Evolutionary conservation across 192 early-diverging fungal genomes (phyloP), one percentile per base, ranked within the genome.

Genomic region (Haplosporangium gracile): DNA sequence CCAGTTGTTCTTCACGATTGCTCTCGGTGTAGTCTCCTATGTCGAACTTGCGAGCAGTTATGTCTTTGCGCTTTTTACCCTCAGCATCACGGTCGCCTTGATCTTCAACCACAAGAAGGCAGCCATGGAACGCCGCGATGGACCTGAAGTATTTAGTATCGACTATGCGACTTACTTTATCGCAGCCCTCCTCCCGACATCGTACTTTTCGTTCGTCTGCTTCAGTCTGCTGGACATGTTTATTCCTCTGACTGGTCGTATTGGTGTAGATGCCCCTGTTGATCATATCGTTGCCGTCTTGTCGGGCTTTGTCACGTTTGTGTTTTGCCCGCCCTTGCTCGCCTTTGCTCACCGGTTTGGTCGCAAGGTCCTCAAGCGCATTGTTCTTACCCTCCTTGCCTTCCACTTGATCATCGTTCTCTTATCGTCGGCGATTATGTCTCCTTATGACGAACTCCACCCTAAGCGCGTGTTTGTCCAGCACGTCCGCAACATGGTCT

Each of bases 201-300:
- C 88, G 8, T 80, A 90, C 16, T 90, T 85, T 42, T 82, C 79
- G 11, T 88, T 88, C 76, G 79, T 88, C 38, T 70, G 76, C 13
- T 89, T 83, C 55, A 82, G 88, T 16, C 80, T 91, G 38, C 74
- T 93, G 5, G 90, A 93, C 68, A 82, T 94, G 38, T 94, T 95
- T 87, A 92, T 95, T 5, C 94, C 93, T 1, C 76, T 95, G 51
- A 93, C 92, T 10, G 93, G 93, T 2, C 91, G 94, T n/a, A 93
- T 92, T 73, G 94, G 94, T 8, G 81, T 89, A 0, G 91, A 94
- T 57, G 88, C 93, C 1, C 93, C 93, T 42, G 90, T 91, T 0
- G 94, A 95, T 76, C 76, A 92, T 8, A 93, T 95, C 69, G 88
- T 94, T 5, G 86, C 90, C 5, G 80, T 91, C 40, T 82, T 95